Evolutionary conservation across 2,329 filamentous ascomycete species (phyloP), one percentile per base, ranked within the genome.

Genomic region (Emericellopsis cladophorae): DNA sequence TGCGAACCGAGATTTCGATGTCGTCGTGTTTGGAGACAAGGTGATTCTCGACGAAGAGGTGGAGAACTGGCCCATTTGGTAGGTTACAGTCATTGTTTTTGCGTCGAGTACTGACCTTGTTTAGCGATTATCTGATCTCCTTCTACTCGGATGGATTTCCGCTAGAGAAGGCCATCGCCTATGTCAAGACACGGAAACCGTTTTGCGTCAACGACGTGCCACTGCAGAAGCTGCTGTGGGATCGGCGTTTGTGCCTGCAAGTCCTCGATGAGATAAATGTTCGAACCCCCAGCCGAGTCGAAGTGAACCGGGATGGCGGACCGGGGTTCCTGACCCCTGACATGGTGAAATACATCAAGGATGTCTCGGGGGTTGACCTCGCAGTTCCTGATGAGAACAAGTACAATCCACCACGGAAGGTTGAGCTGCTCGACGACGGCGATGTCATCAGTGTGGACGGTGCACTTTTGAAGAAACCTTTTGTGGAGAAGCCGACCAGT

Each of bases 71-170:
- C 89, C 89, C 15, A 79, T 94, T 41, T 93, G 87, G 75, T 78
- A 62, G 58, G 72, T 59, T 31, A 21, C 9, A 14, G 3, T 32
- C 11, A 7, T 6, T 7, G 29, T 16, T 6, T 2, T 12, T 8
- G n/a, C 14, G 22, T 4, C 12, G 10, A n/a, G 15, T 14, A 36
- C 22, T 26, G n/a, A 34, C 38, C 14, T 3, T n/a, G n/a, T 10
- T 31, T 46, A 76, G 72, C 60, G 92, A 98, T 63, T 98, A 94
- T 54, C 66, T 98, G 42, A 95, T 98, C 54, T 95, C 89, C 4
- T 98, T 98, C 65, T 98, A 96, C 62, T 96, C 90, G 0, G 90
- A 95, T 58, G 92, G 92, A 1, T 98, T 98, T 50, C 92, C 92
- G 0, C 66, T 98, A 37, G 89, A 96, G 49, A 98, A 98, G 58